phyloP scores from a whole-genome alignment of 257 asterid genomes.

The Solanum gracilifrons region DNA sequence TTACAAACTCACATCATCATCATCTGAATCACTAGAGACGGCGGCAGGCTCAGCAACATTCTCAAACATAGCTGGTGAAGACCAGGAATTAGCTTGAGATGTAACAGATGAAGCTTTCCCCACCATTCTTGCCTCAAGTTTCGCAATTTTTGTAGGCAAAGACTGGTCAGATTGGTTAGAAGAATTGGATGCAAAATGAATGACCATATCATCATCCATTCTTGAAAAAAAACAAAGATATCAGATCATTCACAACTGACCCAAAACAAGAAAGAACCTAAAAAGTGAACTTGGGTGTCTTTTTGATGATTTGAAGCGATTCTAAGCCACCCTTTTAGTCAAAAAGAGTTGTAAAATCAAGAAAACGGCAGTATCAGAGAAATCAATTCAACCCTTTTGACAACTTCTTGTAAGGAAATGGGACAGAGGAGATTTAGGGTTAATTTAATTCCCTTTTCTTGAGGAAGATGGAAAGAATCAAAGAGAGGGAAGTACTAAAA shows the following conservation, averaged over 20 bases:
- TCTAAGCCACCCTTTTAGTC: background rate
- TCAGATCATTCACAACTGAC: background rate
- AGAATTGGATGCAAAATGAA: constrained; percentile 78
- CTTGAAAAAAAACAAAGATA: background rate
- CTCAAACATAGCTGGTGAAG: constrained; percentile 38
- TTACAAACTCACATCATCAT: constrained; percentile 60
- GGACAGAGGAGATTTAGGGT: background rate
- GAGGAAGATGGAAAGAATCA: background rate
- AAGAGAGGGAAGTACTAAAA: background rate
- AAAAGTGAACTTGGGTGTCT: background rate
- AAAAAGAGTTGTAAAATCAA: background rate
- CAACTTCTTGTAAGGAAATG: background rate
- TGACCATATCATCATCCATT: constrained; percentile 75
- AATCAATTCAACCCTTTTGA: constrained; percentile 14
- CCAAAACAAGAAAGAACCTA: background rate
- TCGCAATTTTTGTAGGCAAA: constrained; percentile 59
- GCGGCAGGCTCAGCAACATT: constrained; percentile 35
- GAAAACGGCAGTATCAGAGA: background rate
- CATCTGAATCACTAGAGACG: constrained; percentile 65
- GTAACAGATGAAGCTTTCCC: constrained; percentile 58
- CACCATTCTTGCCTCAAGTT: constrained; percentile 86
- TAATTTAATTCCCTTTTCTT: background rate
- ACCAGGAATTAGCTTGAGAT: constrained; percentile 33
- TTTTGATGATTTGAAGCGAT: background rate
- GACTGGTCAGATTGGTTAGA: constrained; percentile 86